phyloP scores from a whole-genome alignment of 208 protist genomes.

The Acanthamoeba quina region DNA sequence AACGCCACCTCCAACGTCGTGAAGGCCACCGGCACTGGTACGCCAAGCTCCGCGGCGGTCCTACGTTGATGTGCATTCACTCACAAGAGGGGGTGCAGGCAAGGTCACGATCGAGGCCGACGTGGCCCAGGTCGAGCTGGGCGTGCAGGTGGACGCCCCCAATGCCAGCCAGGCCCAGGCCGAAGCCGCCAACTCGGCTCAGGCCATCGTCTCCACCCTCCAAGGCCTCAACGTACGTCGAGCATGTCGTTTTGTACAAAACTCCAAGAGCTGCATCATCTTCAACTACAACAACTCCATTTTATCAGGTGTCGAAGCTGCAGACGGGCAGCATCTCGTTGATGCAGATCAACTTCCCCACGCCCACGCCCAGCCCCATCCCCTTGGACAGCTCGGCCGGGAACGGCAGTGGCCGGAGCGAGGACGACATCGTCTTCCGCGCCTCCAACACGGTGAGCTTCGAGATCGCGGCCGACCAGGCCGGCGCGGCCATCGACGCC shows the following conservation, averaged over 20 bases:
- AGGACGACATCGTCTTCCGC: conserved; percentile 4
- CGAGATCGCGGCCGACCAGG: neutral
- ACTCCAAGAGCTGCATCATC: neutral
- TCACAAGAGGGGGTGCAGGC: neutral
- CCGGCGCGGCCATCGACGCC: conserved; percentile 43
- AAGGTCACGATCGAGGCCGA: neutral
- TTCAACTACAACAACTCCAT: neutral
- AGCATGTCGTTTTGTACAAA: too few species aligned
- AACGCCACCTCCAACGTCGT: neutral
- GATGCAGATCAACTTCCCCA: conserved; percentile 24
- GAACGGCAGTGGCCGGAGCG: too few species aligned
- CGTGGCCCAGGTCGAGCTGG: conserved; percentile 27
- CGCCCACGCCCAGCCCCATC: neutral
- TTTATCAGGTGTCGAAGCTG: conserved; percentile 25
- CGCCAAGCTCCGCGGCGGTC: neutral
- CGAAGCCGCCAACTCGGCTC: neutral
- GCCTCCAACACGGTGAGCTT: conserved; percentile 48
- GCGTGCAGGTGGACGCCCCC: conserved; percentile 46
- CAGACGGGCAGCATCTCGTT: conserved; percentile 46
- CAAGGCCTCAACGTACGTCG: conserved; percentile 6
- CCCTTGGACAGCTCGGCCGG: neutral
- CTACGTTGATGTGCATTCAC: neutral
- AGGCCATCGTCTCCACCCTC: conserved; percentile 14
- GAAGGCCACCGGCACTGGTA: neutral
- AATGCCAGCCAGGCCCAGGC: conserved; percentile 38